Percentiles rank a stretch among this genome's conserved stretches.
Conservation (phyloP, 2,329 filamentous ascomycete genomes). For the Monilinia laxa region DNA sequence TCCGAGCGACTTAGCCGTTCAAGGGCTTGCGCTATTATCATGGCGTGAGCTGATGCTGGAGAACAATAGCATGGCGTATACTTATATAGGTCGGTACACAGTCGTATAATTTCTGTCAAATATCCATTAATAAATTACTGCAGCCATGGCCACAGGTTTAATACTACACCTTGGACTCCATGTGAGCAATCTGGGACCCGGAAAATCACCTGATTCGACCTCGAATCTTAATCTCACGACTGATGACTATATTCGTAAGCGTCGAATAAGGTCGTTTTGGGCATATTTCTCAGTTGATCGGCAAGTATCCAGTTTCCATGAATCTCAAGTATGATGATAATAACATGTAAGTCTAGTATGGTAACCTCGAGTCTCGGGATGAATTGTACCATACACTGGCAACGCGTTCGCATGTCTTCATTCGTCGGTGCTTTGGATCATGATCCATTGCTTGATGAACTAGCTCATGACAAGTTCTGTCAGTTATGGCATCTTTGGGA, state of each 20-base stretch:
- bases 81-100: slow-evolving; percentile 4
- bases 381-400: slow-evolving; percentile 31
- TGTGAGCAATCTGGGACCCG: background rate
- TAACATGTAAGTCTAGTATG: slow-evolving; percentile 18
- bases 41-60: slow-evolving; percentile 15
- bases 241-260: slow-evolving; percentile 6
- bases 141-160: slow-evolving; percentile 8
- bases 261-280: slow-evolving; percentile 28
- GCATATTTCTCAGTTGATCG: slow-evolving; percentile 29
- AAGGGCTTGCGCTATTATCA: slow-evolving; percentile 9
- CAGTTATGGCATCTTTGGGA: slow-evolving; percentile 31
- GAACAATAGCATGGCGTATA: slow-evolving; percentile 13
- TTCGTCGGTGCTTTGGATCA: slow-evolving; percentile 16
- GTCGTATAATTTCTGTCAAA: background rate
- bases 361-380: slow-evolving; percentile 26
- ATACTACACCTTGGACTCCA: slow-evolving; percentile 11
- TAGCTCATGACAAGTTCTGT: slow-evolving; percentile 25
- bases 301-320: background rate
- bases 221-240: background rate
- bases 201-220: background rate
- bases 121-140: background rate
- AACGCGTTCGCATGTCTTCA: slow-evolving; percentile 23
- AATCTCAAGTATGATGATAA: background rate
- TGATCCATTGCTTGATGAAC: slow-evolving; percentile 21
- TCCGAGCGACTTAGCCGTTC: slow-evolving; percentile 8